Percentiles rank a stretch among this genome's conserved stretches.
These are phyloP conservation scores for Dimargaris cristalligena DNA, from an alignment of 192 early-diverging fungal species.

Conservation along the genomic window DNA sequence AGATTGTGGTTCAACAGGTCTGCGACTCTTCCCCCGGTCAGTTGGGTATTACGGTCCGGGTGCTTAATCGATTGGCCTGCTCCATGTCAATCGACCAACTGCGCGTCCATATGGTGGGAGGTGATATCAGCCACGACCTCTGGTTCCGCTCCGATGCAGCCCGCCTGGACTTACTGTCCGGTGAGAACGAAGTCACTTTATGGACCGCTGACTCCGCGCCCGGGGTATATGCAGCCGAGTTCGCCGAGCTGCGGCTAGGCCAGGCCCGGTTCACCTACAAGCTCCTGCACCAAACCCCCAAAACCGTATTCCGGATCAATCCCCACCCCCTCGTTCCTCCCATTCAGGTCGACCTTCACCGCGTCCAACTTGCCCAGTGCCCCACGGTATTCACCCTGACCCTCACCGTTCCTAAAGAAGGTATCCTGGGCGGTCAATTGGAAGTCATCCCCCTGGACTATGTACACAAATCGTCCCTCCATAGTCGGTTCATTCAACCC, in stretches of 20 bases:
- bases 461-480: not conserved
- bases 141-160: not conserved
- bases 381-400: not conserved
- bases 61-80: not conserved
- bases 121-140: slow-evolving; percentile 5
- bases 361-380: not conserved
- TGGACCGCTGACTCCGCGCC: not conserved
- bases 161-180: not conserved
- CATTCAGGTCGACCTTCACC: not conserved
- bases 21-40: not conserved
- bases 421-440: not conserved
- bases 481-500: not conserved
- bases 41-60: not conserved
- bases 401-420: not conserved
- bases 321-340: not conserved
- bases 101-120: not conserved
- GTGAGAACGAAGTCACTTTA: not conserved
- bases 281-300: not conserved
- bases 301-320: not conserved
- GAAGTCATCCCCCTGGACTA: not conserved
- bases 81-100: not conserved
- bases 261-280: not conserved
- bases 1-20: not conserved
- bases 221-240: slow-evolving; percentile 1
- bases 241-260: not conserved